These are phyloP conservation scores for Chaetomium sp. DNA, from an alignment of 2,329 filamentous ascomycete genomes.

Conservation along the genomic window DNA sequence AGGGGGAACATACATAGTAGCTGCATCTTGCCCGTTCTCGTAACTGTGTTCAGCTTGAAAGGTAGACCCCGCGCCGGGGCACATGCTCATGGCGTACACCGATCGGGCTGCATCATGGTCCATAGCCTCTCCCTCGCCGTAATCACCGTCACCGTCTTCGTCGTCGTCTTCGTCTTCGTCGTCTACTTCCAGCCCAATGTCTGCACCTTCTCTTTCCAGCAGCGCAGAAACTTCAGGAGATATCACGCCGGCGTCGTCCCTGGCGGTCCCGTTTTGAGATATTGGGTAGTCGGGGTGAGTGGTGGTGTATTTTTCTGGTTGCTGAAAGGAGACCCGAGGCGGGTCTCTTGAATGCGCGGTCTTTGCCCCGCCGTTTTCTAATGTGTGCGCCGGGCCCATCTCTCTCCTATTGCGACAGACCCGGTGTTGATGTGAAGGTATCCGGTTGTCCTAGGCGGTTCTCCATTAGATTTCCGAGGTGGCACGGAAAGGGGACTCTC, in stretches of 20 bases:
- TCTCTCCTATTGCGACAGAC: constrained; percentile 8
- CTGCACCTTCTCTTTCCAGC: neutral
- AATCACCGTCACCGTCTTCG: constrained; percentile 5
- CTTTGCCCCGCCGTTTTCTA: constrained; percentile 2
- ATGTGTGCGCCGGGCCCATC: constrained; percentile 13
- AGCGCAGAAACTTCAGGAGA: constrained; percentile 7
- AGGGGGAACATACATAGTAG: constrained; percentile 21
- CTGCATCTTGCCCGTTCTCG: constrained; percentile 18
- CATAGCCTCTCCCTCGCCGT: constrained; percentile 1
- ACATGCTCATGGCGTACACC: constrained; percentile 23
- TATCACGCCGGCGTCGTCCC: constrained; percentile 2
- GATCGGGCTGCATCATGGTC: constrained; percentile 10
- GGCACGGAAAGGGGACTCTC: constrained; percentile 4
- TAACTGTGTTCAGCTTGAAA: constrained; percentile 20
- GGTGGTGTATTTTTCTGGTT: neutral
- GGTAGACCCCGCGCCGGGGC: constrained; percentile 18
- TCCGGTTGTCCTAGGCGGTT: constrained; percentile 10
- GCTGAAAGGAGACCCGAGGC: neutral
- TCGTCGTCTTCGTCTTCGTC: constrained; percentile 8
- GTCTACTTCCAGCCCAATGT: constrained; percentile 13
- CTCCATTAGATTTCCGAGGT: constrained; percentile 18
- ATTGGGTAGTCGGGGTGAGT: neutral
- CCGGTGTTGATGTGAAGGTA: constrained; percentile 11
- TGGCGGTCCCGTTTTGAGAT: neutral
- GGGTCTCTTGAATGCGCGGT: neutral